A percentile compares a stretch with the other conserved stretches of the same genome.
phyloP scores from a whole-genome alignment of 2,329 filamentous ascomycete species.

The Aspergillus texensis region DNA sequence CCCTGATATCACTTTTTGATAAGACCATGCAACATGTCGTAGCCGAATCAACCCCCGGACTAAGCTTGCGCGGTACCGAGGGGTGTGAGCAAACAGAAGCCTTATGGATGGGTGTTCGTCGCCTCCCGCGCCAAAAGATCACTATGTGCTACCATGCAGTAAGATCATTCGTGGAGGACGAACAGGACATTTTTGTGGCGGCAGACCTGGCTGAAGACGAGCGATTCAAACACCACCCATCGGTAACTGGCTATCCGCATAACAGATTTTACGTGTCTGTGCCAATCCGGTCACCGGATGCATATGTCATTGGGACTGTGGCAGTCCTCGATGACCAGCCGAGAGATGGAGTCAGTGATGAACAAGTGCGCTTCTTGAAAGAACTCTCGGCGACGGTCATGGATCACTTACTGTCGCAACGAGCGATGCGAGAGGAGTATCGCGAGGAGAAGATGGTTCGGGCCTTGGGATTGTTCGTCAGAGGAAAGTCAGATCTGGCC shows the following conservation, averaged over 20 bases:
- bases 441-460: constrained; percentile 27
- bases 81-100: constrained; percentile 11
- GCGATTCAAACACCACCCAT: constrained; percentile 13
- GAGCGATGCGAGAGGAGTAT: constrained; percentile 24
- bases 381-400: constrained; percentile 25
- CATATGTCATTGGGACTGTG: constrained; percentile 22
- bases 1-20: constrained; percentile 33
- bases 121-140: constrained; percentile 16
- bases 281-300: constrained; percentile 19
- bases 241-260: constrained; percentile 15
- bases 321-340: constrained; percentile 22
- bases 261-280: constrained; percentile 23
- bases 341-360: constrained; percentile 11
- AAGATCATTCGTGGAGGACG: constrained; percentile 13
- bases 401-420: constrained; percentile 23
- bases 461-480: constrained; percentile 24
- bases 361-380: constrained; percentile 12
- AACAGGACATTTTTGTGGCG: constrained; percentile 10
- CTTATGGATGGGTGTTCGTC: constrained; percentile 25
- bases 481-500: constrained; percentile 22
- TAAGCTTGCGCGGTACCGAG: constrained; percentile 16
- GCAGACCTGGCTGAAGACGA: constrained; percentile 16
- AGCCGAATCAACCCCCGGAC: constrained; percentile 28
- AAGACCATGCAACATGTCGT: constrained; percentile 29
- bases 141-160: constrained; percentile 22